Base-by-base conservation (phyloP, 192 early-diverging fungal genomes). In the Martensiomyces pterosporus region DNA sequence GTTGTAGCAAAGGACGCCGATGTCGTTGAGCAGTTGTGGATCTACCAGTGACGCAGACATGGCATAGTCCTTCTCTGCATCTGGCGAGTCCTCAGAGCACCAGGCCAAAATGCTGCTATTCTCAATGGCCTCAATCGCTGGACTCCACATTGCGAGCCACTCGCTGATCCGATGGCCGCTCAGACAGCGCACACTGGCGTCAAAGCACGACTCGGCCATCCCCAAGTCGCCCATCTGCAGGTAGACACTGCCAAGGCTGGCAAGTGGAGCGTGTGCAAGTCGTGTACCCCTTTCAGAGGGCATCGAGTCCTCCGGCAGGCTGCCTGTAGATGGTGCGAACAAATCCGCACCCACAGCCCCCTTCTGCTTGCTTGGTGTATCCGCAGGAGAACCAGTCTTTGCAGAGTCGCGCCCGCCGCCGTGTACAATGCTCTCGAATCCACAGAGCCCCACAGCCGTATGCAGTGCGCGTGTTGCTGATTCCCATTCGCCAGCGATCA, bases 191-290 rank as follows among this genome's bases (percentile, higher is more conserved):
- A 62, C 61, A 25, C 64, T 65, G 22, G 64, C 72, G 7, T 75
- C 57, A n/a, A 75, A 57, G 41, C 72, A 75, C 26, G 72, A 67
- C 49, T 69, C 60, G 21, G 65, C 61, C 66, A 75, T 69, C 3
- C 45, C 45, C 33, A 75, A 25, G 12, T 75, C 66, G 27, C 72
- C 72, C 57, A 64, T 68, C 17, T 54, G 64, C 49, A 75, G 34
- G 26, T 75, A 75, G 17, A 75, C 72, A 21, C 52, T 42, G 12
- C 72, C 72, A 12, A 75, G 52, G 39, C 60, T 75, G 2, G 61
- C 66, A 32, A 75, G 47, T n/a, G 72, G 72, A 16, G 52, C 43
- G 29, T 75, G 58, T 0, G 72, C 72, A 37, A 75, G 57, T 50
- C 35, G 49, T 25, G 56, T 64, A n/a, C 64, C 62, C 9, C 57